Evolutionary conservation across 176 grass and related monocot genomes (phyloP).

Genomic region (Eremochloa ophiuroides): DNA sequence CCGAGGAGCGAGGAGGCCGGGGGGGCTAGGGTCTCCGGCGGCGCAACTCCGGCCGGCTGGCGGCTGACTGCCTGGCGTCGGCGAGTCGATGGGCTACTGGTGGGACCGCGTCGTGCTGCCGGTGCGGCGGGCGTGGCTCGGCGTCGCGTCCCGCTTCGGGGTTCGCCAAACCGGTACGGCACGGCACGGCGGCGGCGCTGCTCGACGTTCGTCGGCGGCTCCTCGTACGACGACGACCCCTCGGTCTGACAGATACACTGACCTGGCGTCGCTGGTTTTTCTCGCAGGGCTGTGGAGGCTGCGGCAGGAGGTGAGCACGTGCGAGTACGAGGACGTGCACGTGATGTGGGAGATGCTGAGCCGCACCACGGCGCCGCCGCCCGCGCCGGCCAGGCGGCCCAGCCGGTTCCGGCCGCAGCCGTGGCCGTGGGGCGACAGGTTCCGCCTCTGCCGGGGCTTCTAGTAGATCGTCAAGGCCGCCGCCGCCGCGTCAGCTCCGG

Average conservation of each 20-base stretch:
- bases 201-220: not conserved
- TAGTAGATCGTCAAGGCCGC: slow-evolving; percentile 31
- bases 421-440: slow-evolving; percentile 39
- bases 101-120: slow-evolving; percentile 81
- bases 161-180: slow-evolving; percentile 80
- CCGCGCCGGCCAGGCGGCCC: slow-evolving; percentile 2
- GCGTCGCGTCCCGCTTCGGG: slow-evolving; percentile 77
- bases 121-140: slow-evolving; percentile 64
- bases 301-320: slow-evolving; percentile 95
- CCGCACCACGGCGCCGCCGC: slow-evolving; percentile 23
- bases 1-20: too few relatives aligned
- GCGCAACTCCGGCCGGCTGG: not conserved
- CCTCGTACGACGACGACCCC: too few relatives aligned
- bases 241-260: too few relatives aligned
- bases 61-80: not conserved
- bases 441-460: slow-evolving; percentile 55
- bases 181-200: not conserved
- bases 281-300: slow-evolving; percentile 72
- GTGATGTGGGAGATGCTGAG: slow-evolving; percentile 99
- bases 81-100: slow-evolving; percentile 43
- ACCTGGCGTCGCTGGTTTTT: not conserved
- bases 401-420: slow-evolving; percentile 34
- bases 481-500: not conserved
- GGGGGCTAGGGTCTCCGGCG: not conserved
- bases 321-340: slow-evolving; percentile 97